Percentiles rank a stretch among this genome's conserved stretches.
phyloP scores from a whole-genome alignment of 495 filamentous ascomycete species.

The Aspergillus panamensis region DNA sequence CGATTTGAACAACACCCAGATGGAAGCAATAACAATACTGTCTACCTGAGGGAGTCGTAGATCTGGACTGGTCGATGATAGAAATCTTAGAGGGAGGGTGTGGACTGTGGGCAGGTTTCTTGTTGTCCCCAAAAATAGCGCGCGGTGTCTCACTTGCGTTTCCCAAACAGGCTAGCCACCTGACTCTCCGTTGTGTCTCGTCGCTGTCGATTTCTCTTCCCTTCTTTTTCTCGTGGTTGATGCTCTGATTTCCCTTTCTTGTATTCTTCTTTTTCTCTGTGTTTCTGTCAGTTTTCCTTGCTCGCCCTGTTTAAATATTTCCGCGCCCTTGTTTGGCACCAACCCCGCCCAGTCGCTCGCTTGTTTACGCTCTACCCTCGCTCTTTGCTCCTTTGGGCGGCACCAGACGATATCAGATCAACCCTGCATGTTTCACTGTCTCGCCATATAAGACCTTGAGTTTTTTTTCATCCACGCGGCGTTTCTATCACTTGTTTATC shows the following conservation, averaged over 20 bases:
- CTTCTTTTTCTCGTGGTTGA: slow-evolving; percentile 7
- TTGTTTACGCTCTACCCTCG: slow-evolving; percentile 24
- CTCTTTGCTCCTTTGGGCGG: slow-evolving; percentile 12
- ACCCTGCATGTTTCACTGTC: slow-evolving; percentile 21
- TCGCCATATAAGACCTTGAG: slow-evolving; percentile 8
- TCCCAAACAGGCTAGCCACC: slow-evolving; percentile 20
- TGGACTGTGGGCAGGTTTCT: slow-evolving; percentile 9
- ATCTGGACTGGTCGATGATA: too few relatives aligned
- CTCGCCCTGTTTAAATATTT: background rate
- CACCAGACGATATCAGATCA: slow-evolving; percentile 20
- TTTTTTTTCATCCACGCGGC: background rate
- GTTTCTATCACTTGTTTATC: background rate
- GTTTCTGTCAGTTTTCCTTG: slow-evolving; percentile 6
- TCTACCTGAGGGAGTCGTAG: too few relatives aligned
- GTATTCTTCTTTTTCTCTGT: slow-evolving; percentile 7
- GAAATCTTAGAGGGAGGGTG: background rate
- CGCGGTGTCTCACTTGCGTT: slow-evolving; percentile 21
- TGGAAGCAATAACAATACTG: too few relatives aligned
- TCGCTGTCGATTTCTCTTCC: slow-evolving; percentile 14
- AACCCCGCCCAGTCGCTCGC: slow-evolving; percentile 22
- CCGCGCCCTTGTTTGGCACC: background rate
- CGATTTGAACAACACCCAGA: too few relatives aligned
- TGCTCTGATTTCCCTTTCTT: slow-evolving; percentile 17
- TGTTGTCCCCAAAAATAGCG: slow-evolving; percentile 24
- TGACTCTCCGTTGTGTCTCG: slow-evolving; percentile 3